Conservation (phyloP, 495 filamentous ascomycete genomes). For the Podospora pseudopauciseta region DNA sequence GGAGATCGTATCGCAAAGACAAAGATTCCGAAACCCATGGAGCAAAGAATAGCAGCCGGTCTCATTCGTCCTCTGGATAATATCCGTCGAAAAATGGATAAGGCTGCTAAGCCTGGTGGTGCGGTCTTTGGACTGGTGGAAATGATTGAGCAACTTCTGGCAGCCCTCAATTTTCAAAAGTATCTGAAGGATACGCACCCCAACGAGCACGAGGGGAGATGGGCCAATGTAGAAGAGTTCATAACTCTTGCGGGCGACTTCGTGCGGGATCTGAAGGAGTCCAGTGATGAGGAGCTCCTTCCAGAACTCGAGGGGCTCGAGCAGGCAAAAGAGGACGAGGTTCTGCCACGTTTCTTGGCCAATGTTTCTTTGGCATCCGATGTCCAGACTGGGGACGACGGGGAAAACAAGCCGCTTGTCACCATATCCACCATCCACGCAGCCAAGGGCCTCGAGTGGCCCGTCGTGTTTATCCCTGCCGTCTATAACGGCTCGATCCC, state of each 20-base stretch:
- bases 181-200: slow-evolving; percentile 67
- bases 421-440: slow-evolving; percentile 97
- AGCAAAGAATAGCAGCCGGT: slow-evolving; percentile 49
- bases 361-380: slow-evolving; percentile 87
- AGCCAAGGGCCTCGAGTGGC: slow-evolving; percentile 97
- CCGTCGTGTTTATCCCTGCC: slow-evolving; percentile 90
- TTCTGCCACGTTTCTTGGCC: slow-evolving; percentile 76
- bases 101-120: slow-evolving; percentile 27
- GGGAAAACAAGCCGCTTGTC: slow-evolving; percentile 60
- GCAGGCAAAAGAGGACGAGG: slow-evolving; percentile 64
- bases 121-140: slow-evolving; percentile 55
- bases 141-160: slow-evolving; percentile 71
- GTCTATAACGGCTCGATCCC: slow-evolving; percentile 91
- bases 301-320: slow-evolving; percentile 73
- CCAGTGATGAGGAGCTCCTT: slow-evolving; percentile 66
- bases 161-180: slow-evolving; percentile 67
- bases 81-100: slow-evolving; percentile 60
- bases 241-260: slow-evolving; percentile 74
- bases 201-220: slow-evolving; percentile 74
- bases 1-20: slow-evolving; percentile 63
- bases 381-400: slow-evolving; percentile 55
- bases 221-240: slow-evolving; percentile 91
- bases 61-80: slow-evolving; percentile 51
- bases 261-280: slow-evolving; percentile 39
- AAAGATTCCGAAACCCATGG: slow-evolving; percentile 62